Evolutionary conservation across 352 stramenopile genomes (phyloP), one percentile per base, ranked within the genome.

Genomic region (Phytophthora meadii): DNA sequence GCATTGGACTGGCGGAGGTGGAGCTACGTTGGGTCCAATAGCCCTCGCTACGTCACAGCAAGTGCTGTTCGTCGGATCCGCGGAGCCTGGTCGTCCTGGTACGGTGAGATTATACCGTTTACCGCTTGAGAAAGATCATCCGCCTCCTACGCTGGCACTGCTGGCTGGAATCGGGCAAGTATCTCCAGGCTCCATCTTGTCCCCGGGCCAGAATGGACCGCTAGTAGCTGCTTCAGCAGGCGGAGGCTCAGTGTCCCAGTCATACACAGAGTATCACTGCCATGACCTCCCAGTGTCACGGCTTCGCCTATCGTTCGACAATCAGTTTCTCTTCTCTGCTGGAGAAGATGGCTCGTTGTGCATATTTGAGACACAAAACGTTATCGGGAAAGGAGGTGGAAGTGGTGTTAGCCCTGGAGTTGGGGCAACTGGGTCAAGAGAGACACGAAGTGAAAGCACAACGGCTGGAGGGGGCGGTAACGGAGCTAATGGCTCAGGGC

Each of bases 241-340:
- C 8, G 11, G 51, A 65, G 39, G 61, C 40, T 65, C 61, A 52
- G 42, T 49, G 28, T 47, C 54, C 6, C 73, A 74, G 70, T 32
- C 70, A 19, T 93, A 76, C 49, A 54, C 73, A 1, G 87, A 95
- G 48, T 93, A 90, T 28, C 84, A 93, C 64, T 93, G 87, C 22
- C 87, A 95, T 22, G 87, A 95, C 49, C 66, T 92, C 10, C 82
- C 84, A 2, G 84, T 95, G 15, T 89, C 87, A 30, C 69, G 87
- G 0, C 71, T 95, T 32, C 76, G 87, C 1, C 54, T 95, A 28
- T 95, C 87, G 10, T 90, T 85, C 51, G 93, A 98, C 67, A 96
- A 98, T 54, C 86, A 97, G 52, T 97, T 81, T 50, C 71, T 98
- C n/a, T 93, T 98, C 61, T 96, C 89, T n/a, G 86, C 88, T 5